Base-by-base conservation (phyloP, 164 flowering plant genomes). In the Malania oleifera region DNA sequence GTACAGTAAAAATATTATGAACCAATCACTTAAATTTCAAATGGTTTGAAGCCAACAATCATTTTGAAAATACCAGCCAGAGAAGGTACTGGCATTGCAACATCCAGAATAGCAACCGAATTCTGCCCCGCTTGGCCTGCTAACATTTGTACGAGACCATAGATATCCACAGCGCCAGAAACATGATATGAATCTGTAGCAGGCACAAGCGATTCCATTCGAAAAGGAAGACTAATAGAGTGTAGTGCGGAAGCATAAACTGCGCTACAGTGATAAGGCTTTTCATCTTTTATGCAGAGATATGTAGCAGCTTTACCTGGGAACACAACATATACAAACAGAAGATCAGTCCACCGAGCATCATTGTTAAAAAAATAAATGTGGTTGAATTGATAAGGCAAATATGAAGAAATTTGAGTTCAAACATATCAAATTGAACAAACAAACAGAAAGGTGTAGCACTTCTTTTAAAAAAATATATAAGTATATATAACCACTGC, bases 181-280 rank as follows among this genome's bases (percentile, higher is more conserved):
- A 65, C 60, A 66, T 54, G 56, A 24, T 43, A 45, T 13, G 77
- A 73, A 54, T 76, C 75, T 37, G 75, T 58, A 59, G 75, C 48
- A 1, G 92, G 81, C 5, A 89, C 82, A 49, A 44, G 73, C 23
- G 58, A 62, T 63, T 72, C 77, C 91, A 93, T 85, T 54, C 84
- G 75, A 59, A 88, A 81, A 52, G 99, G 97, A 39, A 88, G 79
- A 61, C 72, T 75, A n/a, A 73, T 59, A 39, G 99, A 84, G 63
- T 90, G 91, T 38, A 93, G 61, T 0, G 96, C 93, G 64, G 99
- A 85, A 54, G 95, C 99, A 77, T 88, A 93, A 45, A 88, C 80
- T 31, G 97, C 95, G 79, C 97, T 88, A 58, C 79, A 55, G 66
- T 86, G 89, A 65, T 88, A 95, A 38, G 81, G 73, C 65, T 83